phyloP scores from a whole-genome alignment of 2,329 filamentous ascomycete genomes.

The Cryphonectria japonica region DNA sequence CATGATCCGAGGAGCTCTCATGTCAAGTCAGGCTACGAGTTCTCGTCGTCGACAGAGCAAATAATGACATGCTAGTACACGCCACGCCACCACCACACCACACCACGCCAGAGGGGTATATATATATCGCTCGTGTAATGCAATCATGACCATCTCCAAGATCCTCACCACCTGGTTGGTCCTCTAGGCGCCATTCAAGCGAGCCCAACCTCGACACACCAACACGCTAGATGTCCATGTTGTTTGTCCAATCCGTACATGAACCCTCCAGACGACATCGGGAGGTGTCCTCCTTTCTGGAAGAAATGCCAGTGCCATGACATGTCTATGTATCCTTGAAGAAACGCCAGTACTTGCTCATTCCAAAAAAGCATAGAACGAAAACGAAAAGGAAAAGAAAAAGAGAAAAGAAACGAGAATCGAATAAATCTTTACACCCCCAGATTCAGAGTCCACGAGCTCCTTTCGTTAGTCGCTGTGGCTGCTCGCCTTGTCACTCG shows the following conservation, averaged over 20 bases:
- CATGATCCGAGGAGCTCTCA: background rate
- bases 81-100: no score
- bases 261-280: background rate
- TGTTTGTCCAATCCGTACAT: background rate
- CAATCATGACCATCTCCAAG: background rate
- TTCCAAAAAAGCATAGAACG: background rate
- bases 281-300: background rate
- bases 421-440: background rate
- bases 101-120: background rate
- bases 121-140: constrained; percentile 1
- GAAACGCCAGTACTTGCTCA: constrained; percentile 1
- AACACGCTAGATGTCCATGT: background rate
- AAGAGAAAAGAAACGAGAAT: background rate
- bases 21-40: background rate
- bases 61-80: background rate
- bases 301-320: background rate
- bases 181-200: background rate
- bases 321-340: background rate
- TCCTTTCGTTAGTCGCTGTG: constrained; percentile 13
- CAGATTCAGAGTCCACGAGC: background rate
- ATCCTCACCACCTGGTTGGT: background rate
- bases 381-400: background rate
- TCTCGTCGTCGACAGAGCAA: background rate
- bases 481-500: constrained; percentile 29
- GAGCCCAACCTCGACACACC: background rate